These are phyloP conservation scores for Monilinia laxa DNA, from an alignment of 2,329 filamentous ascomycete species.

Conservation along the genomic window DNA sequence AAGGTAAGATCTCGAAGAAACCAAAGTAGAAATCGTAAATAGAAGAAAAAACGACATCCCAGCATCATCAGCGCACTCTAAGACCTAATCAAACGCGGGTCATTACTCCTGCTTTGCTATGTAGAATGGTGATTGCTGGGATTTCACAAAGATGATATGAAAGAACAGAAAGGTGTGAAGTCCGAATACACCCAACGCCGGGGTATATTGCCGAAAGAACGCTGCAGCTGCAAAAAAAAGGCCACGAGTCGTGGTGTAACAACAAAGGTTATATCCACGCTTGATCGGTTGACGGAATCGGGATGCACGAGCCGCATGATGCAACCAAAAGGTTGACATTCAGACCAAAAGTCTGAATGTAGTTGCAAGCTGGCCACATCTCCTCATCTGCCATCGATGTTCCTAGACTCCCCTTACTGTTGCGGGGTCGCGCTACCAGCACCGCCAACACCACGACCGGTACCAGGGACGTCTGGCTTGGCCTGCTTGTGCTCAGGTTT, in stretches of 20 bases:
- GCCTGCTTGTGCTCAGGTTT: background rate
- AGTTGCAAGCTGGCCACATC: background rate
- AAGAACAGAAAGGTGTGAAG: background rate
- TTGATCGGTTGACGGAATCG: background rate
- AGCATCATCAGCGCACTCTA: background rate
- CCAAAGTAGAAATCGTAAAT: background rate
- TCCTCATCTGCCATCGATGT: background rate
- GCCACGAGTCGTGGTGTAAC: background rate
- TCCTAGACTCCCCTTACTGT: background rate
- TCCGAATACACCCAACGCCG: background rate
- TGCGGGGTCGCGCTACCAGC: background rate
- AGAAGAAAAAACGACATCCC: background rate
- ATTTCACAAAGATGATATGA: background rate
- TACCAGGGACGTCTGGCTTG: background rate
- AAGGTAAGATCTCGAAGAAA: background rate
- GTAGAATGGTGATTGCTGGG: background rate
- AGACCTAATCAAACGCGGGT: background rate
- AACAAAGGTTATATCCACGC: background rate
- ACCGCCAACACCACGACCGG: background rate
- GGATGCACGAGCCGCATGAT: background rate
- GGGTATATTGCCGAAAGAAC: conserved; percentile 7
- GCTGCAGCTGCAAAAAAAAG: background rate
- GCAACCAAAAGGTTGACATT: background rate
- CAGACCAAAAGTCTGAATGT: background rate
- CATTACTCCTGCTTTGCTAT: background rate